Percentiles rank a stretch among this genome's conserved stretches.
These are phyloP conservation scores for Rutstroemia sp. DNA, from an alignment of 2,329 filamentous ascomycete species.

Conservation along the genomic window DNA sequence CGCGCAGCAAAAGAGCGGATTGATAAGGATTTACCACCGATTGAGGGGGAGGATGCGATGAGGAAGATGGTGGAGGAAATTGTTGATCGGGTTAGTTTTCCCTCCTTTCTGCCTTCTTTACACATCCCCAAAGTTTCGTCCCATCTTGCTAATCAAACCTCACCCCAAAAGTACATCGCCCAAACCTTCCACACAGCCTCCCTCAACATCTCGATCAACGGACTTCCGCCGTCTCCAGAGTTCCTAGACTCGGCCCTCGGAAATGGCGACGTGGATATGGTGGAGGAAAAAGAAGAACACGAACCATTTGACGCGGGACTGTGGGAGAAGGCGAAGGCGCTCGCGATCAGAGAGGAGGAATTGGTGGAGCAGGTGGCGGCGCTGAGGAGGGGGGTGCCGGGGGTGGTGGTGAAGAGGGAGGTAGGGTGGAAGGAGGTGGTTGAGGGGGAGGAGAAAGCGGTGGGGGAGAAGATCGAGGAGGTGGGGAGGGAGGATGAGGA, in stretches of 20 bases:
- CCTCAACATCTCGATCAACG: constrained; percentile 57
- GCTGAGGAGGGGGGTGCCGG: constrained; percentile 21
- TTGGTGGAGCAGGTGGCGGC: constrained; percentile 55
- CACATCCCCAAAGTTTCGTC: background rate
- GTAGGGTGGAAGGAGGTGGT: constrained; percentile 15
- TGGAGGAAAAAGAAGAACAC: constrained; percentile 36
- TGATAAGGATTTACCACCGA: constrained; percentile 58
- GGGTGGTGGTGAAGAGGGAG: constrained; percentile 15
- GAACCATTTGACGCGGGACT: constrained; percentile 54
- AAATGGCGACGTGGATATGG: background rate
- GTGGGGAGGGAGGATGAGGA: constrained; percentile 8
- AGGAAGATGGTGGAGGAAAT: constrained; percentile 51
- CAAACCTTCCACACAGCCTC: constrained; percentile 51
- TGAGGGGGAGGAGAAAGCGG: constrained; percentile 18
- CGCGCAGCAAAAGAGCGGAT: constrained; percentile 61
- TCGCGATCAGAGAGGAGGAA: constrained; percentile 56
- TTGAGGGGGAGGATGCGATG: constrained; percentile 52
- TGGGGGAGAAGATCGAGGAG: constrained; percentile 7
- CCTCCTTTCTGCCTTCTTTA: background rate
- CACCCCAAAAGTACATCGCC: constrained; percentile 46
- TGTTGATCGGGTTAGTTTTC: constrained; percentile 45
- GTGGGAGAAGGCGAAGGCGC: constrained; percentile 50
- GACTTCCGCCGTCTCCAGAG: constrained; percentile 34
- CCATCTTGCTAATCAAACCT: background rate
- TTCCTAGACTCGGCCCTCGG: constrained; percentile 31